phyloP scores from a whole-genome alignment of 768 basidiomycete species.

The Mycena galericulata region DNA sequence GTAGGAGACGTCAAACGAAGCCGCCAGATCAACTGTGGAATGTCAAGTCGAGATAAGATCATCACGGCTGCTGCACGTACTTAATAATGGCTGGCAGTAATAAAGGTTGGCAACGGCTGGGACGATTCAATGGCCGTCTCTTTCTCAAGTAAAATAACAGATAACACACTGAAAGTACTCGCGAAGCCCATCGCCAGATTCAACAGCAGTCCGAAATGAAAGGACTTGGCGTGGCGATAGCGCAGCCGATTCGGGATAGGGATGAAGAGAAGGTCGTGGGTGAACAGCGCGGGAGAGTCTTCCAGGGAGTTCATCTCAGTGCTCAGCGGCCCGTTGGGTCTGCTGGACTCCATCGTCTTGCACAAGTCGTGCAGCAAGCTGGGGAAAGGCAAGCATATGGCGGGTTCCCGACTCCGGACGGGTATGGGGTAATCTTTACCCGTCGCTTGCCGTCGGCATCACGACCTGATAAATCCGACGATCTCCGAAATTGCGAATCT shows the following conservation, averaged over 20 bases:
- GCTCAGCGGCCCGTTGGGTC: not conserved
- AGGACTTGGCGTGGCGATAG: slow-evolving; percentile 61
- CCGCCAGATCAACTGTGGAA: slow-evolving; percentile 55
- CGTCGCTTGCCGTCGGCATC: too few species aligned
- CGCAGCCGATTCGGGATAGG: slow-evolving; percentile 71
- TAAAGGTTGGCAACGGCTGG: slow-evolving; percentile 78
- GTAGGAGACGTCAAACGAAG: slow-evolving; percentile 48
- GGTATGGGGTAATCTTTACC: too few species aligned
- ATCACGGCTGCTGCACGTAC: slow-evolving; percentile 49
- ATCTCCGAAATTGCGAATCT: too few species aligned
- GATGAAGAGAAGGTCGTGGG: slow-evolving; percentile 49
- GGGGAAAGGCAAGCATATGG: too few species aligned
- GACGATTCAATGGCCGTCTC: too few species aligned
- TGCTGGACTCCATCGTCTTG: not conserved
- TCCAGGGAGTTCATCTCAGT: not conserved
- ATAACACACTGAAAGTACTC: slow-evolving; percentile 60
- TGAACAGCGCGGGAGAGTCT: slow-evolving; percentile 3
- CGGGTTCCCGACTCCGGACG: too few species aligned
- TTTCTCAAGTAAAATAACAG: not conserved
- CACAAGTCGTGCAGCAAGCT: too few species aligned
- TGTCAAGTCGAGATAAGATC: not conserved
- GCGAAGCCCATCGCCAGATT: slow-evolving; percentile 72
- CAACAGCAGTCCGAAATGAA: slow-evolving; percentile 62
- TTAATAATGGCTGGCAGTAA: slow-evolving; percentile 84
- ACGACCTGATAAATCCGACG: too few species aligned